Evolutionary conservation across 805 yeast genomes (phyloP).

Genomic region (Candida schatavii): DNA sequence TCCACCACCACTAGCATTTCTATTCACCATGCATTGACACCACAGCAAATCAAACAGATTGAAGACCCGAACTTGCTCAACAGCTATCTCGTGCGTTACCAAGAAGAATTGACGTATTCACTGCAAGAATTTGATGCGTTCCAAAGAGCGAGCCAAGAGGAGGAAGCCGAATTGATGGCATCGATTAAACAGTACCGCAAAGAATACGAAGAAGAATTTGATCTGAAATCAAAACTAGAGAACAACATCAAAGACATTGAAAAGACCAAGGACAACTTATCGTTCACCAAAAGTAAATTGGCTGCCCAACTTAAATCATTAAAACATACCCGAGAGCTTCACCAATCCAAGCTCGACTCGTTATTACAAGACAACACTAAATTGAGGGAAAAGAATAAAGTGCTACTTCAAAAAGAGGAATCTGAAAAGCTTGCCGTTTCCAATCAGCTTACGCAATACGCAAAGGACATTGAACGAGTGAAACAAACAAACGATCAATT

Average conservation of each 20-base stretch:
- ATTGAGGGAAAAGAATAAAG: constrained; percentile 22
- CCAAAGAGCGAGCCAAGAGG: constrained; percentile 11
- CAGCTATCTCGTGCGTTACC: constrained; percentile 23
- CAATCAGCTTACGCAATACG: constrained; percentile 11
- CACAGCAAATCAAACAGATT: constrained; percentile 14
- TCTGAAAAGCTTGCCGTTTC: constrained; percentile 21
- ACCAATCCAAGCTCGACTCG: constrained; percentile 17
- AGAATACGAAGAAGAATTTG: constrained; percentile 37
- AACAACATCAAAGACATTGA: constrained; percentile 30
- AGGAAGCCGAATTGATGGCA: constrained; percentile 19
- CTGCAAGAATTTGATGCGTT: constrained; percentile 19
- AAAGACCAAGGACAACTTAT: constrained; percentile 28
- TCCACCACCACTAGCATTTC: background rate
- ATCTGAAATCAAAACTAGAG: constrained; percentile 26
- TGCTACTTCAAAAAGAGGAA: constrained; percentile 20
- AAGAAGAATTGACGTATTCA: constrained; percentile 22
- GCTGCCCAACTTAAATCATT: constrained; percentile 19
- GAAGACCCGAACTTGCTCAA: constrained; percentile 18
- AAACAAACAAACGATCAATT: constrained; percentile 20
- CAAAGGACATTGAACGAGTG: constrained; percentile 14
- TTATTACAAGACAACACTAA: constrained; percentile 15
- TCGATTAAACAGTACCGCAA: constrained; percentile 30
- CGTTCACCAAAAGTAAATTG: constrained; percentile 31
- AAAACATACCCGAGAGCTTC: constrained; percentile 18
- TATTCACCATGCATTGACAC: constrained; percentile 1